Percentiles rank a stretch among this genome's conserved stretches.
phyloP scores from a whole-genome alignment of 768 basidiomycete species.

The Jaapia argillacea region DNA sequence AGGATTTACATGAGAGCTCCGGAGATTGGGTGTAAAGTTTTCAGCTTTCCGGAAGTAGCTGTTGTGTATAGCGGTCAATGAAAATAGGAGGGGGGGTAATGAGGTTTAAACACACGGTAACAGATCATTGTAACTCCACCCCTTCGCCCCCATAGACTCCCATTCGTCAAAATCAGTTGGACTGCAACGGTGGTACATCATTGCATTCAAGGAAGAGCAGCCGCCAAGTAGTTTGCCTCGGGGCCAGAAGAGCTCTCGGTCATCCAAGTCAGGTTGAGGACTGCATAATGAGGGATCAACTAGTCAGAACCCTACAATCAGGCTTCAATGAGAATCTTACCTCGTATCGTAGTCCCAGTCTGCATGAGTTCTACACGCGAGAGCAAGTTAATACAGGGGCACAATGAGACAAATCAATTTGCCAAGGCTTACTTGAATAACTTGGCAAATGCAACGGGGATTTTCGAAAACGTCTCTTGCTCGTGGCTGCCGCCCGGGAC shows the following conservation, averaged over 20 bases:
- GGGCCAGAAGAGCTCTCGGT: no score
- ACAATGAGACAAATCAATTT: background rate
- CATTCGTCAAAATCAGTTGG: constrained; percentile 66
- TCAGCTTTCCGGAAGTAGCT: constrained; percentile 65
- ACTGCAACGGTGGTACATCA: constrained; percentile 49
- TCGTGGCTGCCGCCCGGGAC: background rate
- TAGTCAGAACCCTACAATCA: no score
- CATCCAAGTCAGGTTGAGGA: no score
- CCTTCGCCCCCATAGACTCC: no score
- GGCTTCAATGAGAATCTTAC: background rate
- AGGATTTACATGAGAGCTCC: constrained; percentile 38
- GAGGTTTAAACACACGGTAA: constrained; percentile 55
- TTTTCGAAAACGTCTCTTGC: background rate
- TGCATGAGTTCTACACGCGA: background rate
- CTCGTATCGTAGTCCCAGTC: background rate
- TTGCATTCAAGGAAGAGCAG: constrained; percentile 61
- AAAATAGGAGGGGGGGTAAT: constrained; percentile 38
- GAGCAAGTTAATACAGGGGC: no score
- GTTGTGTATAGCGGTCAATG: constrained; percentile 48
- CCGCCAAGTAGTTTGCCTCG: constrained; percentile 68
- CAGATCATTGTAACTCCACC: constrained; percentile 27
- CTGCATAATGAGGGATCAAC: no score
- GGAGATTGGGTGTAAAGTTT: constrained; percentile 37
- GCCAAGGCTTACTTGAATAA: background rate
- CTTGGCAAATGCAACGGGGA: background rate